phyloP scores from a whole-genome alignment of 805 yeast genomes.

The Danielia reshetovae region DNA sequence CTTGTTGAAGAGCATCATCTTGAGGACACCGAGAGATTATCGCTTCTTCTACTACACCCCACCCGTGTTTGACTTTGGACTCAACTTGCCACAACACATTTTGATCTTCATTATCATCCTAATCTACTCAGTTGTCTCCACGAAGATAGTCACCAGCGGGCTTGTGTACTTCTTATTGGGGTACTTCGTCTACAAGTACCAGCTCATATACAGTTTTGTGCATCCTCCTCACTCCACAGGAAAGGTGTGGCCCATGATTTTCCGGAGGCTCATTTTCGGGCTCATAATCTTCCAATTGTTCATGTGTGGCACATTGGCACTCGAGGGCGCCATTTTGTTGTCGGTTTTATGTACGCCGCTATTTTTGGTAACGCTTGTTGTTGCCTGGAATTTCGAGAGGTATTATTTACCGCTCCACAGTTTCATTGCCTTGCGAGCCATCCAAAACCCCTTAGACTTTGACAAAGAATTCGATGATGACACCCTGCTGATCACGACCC shows the following conservation, averaged over 20 bases:
- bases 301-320: conserved; percentile 60
- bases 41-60: conserved; percentile 53
- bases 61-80: conserved; percentile 56
- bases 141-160: conserved; percentile 58
- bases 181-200: conserved; percentile 58
- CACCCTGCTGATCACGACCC: conserved; percentile 12
- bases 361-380: conserved; percentile 41
- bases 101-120: conserved; percentile 55
- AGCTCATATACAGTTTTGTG: conserved; percentile 55
- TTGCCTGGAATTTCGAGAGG: conserved; percentile 49
- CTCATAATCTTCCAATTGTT: conserved; percentile 54
- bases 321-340: conserved; percentile 52
- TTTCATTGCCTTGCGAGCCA: conserved; percentile 58
- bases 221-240: conserved; percentile 67
- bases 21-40: conserved; percentile 50
- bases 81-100: conserved; percentile 59
- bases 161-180: conserved; percentile 54
- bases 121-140: conserved; percentile 57
- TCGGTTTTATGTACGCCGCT: conserved; percentile 49
- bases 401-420: conserved; percentile 50
- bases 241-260: conserved; percentile 63
- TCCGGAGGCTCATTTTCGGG: conserved; percentile 53
- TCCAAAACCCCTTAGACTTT: conserved; percentile 39
- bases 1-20: conserved; percentile 35
- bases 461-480: conserved; percentile 43